Evolutionary conservation across 1,284 basidiomycete genomes (phyloP), one percentile per base, ranked within the genome.

Genomic region (Mycosarcoma mackinlayi): DNA sequence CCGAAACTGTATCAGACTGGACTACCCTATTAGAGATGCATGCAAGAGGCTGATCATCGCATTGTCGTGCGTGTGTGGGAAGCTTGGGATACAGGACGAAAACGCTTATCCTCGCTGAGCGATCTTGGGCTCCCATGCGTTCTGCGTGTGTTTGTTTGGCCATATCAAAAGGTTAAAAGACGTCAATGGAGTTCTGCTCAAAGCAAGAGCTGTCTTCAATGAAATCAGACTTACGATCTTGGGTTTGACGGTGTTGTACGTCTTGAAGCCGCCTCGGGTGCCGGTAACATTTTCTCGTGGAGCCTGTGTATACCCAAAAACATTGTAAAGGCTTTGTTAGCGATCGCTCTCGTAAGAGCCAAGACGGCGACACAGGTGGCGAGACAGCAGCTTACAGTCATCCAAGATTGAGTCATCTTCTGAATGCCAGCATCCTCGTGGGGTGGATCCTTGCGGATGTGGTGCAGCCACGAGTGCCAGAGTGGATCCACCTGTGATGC

Each of bases 391-490:
- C 78, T 68, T 69, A 79, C 77, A 10, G 64, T 54, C 59, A 78
- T 69, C 79, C 79, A 81, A 10, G 58, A 52, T 42, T 61, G 75
- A 16, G 57, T 60, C 63, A 74, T 72, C 50, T 61, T 63, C 38
- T 65, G 62, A 8, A 73, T 59, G 6, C 63, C 53, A 0, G 46
- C 57, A 49, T 82, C 79, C 40, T 60, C 50, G 37, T 62, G 69
- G 11, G 80, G 80, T 14, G 79, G 75, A 16, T 69, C 53, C 39
- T 69, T 57, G 21, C 75, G 71, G 48, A 73, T 81, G 63, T 81
- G 74, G 46, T 73, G 60, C 35, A 82, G 54, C 80, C 80, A 82
- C 18, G 73, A 68, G 52, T 82, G 78, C 80, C 80, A 82, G 19
- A 72, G 46, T 6, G 80, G 80, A 34, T 81, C 80, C 9, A 79